Evolutionary conservation across 106 monocot species (phyloP), one percentile per base, ranked within the genome.

Genomic region (Dendrobium catenatum): DNA sequence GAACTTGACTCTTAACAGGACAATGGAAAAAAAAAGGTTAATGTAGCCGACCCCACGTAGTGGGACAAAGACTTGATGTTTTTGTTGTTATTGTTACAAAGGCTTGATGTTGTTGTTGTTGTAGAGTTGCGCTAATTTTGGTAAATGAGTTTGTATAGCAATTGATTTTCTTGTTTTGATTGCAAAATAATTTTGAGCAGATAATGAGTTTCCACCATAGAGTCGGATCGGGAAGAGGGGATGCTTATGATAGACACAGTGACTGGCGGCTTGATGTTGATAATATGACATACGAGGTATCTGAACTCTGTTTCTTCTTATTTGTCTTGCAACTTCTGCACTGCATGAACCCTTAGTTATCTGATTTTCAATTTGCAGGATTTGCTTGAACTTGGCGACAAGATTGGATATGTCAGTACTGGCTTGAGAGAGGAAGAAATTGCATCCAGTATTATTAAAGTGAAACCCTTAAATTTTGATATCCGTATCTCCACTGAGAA

Each of bases 361-460:
- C 33, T 42, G 17, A 43, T 31, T 40, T 59, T 77, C 76, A 5
- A 47, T 4, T 75, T 73, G 27, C 82, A 96, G 95, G 95, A 96
- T 66, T 79, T 96, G 87, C 89, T 96, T 19, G 95, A 93, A 58
- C 84, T 96, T 27, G 91, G 82, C 29, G 95, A 96, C 5, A 93
- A 73, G 78, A 96, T 96, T 55, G 95, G 95, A 4, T 85, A 93
- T 80, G 93, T 96, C 17, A 96, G 83, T 86, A 93, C 95, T 11
- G 95, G 95, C 5, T 83, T 96, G 81, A 85, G 86, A 42, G 93
- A 96, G 83, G 95, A 96, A 49, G 91, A 96, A 73, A 91, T 96
- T 47, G 0, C 72, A 41, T 79, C 80, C 73, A 80, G 55, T 33
- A 83, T 94, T 6, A 79, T 82, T 81, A 96, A 90, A 72, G 72